These are phyloP conservation scores for Closterium sp. DNA, from an alignment of 139 green algal species.

Conservation along the genomic window DNA sequence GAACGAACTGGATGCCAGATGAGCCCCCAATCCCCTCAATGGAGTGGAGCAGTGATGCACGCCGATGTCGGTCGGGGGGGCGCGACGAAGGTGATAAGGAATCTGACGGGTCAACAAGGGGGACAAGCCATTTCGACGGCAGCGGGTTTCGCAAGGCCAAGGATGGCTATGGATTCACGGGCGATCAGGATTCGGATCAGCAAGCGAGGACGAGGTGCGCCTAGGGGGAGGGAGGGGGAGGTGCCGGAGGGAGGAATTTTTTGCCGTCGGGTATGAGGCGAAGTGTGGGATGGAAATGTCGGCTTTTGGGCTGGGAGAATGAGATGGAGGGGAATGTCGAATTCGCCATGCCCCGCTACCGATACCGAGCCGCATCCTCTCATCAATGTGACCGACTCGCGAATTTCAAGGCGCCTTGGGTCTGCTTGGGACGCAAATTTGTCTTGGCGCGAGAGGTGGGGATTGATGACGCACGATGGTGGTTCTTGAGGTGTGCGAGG, in stretches of 20 bases:
- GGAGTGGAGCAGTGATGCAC: background rate
- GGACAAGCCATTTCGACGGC: too few species aligned
- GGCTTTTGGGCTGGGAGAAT: background rate
- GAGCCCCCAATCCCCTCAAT: too few species aligned
- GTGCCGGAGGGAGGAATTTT: background rate
- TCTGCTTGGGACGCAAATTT: background rate
- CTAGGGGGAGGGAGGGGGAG: background rate
- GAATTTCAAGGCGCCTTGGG: background rate
- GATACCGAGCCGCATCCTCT: background rate
- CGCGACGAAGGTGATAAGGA: background rate
- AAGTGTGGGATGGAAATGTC: background rate
- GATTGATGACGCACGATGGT: background rate
- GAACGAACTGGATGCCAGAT: too few species aligned
- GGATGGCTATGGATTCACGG: too few species aligned
- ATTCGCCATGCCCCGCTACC: background rate
- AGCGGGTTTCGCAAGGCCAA: too few species aligned
- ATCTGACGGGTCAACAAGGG: background rate
- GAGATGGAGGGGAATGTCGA: background rate
- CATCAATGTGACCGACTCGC: background rate
- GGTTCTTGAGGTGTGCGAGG: background rate
- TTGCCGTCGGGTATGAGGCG: background rate
- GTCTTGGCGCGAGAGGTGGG: background rate
- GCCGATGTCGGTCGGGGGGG: background rate
- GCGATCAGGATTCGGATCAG: too few species aligned
- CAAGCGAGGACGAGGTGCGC: background rate